Base-by-base conservation (phyloP, 345 rosid species). In the Salix viminalis region DNA sequence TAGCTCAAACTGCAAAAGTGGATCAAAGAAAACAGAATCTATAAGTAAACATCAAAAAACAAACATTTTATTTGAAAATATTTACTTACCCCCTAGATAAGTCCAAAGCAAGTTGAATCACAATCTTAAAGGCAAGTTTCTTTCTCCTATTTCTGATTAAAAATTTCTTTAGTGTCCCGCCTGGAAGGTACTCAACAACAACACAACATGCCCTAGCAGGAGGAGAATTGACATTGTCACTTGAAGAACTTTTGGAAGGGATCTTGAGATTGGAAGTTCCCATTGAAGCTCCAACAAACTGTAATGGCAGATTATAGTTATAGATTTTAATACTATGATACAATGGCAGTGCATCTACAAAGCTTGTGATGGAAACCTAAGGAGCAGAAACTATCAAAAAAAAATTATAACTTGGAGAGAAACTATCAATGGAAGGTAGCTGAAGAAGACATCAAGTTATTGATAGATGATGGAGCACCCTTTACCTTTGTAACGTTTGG, bases 231-330 rank as follows among this genome's bases (percentile, higher is more conserved):
- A 65, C 28, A 46, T 65, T 34, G 7, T 71, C 79, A 54, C 67
- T 66, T 14, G 36, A 41, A 44, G 79, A 67, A 67, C 70, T 69
- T 48, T 75, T 34, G 42, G 77, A 16, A 32, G 81, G 84, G 24
- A 81, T 74, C 77, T 77, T 81, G 37, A 81, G 81, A 74, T 77
- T 77, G 26, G 84, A 81, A 64, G 84, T 81, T 23, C 84, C 84
- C 84, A 81, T 81, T 41, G 84, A 81, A 42, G 84, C 84, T 81
- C 84, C 84, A 61, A 77, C 69, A 77, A 81, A 81, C 84, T 81
- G 73, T 28, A 74, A 36, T 16, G 54, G 24, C 70, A 19, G 70
- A 50, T 75, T 54, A 6, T 23, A 65, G 67, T 79, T 73, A 73
- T 18, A 67, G 64, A 46, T n/a, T 62, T 42, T 50, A 15, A 67